A percentile compares a stretch with the other conserved stretches of the same genome.
These are phyloP conservation scores for Agapanthus africanus DNA, from an alignment of 106 monocot species.

Conservation along the genomic window DNA sequence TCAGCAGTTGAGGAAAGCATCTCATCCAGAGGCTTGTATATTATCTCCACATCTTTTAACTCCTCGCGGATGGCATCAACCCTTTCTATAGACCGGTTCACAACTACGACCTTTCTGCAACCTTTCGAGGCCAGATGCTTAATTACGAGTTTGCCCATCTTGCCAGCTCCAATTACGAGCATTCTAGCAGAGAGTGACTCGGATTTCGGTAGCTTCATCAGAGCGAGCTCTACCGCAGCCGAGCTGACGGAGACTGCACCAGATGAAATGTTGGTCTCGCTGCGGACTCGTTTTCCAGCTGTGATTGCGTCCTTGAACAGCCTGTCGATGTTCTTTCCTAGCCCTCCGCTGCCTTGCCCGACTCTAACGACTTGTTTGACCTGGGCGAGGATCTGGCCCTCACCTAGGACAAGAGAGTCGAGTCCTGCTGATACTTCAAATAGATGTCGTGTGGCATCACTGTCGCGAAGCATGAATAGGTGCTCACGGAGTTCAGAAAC, in stretches of 20 bases:
- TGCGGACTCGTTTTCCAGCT: slow-evolving; percentile 76
- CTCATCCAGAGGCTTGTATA: slow-evolving; percentile 74
- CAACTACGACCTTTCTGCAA: slow-evolving; percentile 71
- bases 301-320: slow-evolving; percentile 94
- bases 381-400: slow-evolving; percentile 96
- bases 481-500: slow-evolving; percentile 73
- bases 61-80: slow-evolving; percentile 77
- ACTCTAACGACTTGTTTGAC: slow-evolving; percentile 88
- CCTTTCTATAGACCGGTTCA: slow-evolving; percentile 69
- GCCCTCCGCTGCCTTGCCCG: slow-evolving; percentile 59
- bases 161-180: slow-evolving; percentile 90
- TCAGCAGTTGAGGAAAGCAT: slow-evolving; percentile 69
- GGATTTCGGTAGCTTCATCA: slow-evolving; percentile 78
- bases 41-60: slow-evolving; percentile 68
- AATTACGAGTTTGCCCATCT: slow-evolving; percentile 99
- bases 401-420: slow-evolving; percentile 91
- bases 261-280: slow-evolving; percentile 87
- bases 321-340: slow-evolving; percentile 89
- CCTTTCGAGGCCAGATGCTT: slow-evolving; percentile 91
- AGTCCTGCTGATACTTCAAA: slow-evolving; percentile 94
- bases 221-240: slow-evolving; percentile 89
- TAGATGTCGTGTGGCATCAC: slow-evolving; percentile 82
- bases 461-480: slow-evolving; percentile 83
- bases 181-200: slow-evolving; percentile 52
- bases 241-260: slow-evolving; percentile 99